phyloP scores from a whole-genome alignment of 805 yeast species.

The Starmerella apis region DNA sequence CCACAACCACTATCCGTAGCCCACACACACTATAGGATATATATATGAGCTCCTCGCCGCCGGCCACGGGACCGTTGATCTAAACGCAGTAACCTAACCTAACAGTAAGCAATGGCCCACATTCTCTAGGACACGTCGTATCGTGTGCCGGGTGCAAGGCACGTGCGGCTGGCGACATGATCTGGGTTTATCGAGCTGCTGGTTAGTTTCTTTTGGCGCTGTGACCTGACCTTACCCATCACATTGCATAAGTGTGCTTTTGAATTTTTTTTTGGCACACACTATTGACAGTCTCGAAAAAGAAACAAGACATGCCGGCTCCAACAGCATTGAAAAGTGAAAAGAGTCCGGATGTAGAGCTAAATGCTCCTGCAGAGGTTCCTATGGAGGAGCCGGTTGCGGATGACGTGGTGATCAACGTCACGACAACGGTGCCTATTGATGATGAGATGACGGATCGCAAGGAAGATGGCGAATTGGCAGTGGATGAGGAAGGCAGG shows the following conservation, averaged over 20 bases:
- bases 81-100: not conserved
- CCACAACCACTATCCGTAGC: not conserved
- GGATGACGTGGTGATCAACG: conserved; percentile 42
- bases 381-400: conserved; percentile 21
- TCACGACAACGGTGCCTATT: conserved; percentile 31
- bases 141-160: not conserved
- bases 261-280: not conserved
- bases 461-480: conserved; percentile 30
- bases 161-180: not conserved
- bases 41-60: not conserved
- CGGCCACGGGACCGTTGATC: not conserved
- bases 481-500: conserved; percentile 78
- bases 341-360: conserved; percentile 29
- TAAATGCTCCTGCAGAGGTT: not conserved
- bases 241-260: not conserved
- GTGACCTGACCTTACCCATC: not conserved
- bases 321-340: conserved; percentile 31
- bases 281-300: not conserved
- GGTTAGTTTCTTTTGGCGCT: not conserved
- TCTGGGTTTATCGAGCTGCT: not conserved
- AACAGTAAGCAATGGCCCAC: not conserved
- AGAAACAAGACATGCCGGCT: conserved; percentile 28
- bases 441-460: conserved; percentile 25
- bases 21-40: not conserved
- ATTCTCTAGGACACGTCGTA: not conserved